A percentile compares a stretch with the other conserved stretches of the same genome.
Conservation (phyloP, 768 basidiomycete genomes). For the Fomitopsis serialis region DNA sequence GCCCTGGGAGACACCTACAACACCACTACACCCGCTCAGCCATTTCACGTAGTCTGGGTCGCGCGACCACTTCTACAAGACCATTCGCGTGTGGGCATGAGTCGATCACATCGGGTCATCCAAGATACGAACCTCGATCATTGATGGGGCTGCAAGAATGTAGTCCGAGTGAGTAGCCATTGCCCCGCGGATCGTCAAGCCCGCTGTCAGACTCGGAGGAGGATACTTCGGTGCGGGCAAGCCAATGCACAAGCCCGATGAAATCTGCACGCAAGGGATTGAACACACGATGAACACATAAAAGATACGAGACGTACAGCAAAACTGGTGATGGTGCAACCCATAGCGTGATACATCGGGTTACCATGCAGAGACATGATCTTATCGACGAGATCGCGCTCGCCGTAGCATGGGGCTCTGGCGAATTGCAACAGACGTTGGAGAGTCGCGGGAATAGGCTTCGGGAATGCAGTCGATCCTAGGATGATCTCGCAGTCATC, state of each 20-base stretch:
- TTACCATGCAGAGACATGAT: background rate
- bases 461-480: conserved; percentile 18
- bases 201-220: conserved; percentile 15
- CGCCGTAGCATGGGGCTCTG: background rate
- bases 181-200: conserved; percentile 4
- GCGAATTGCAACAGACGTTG: conserved; percentile 13
- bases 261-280: conserved; percentile 6
- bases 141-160: conserved; percentile 9
- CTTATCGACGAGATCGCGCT: conserved; percentile 3
- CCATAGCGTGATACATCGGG: conserved; percentile 7
- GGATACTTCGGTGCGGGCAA: conserved; percentile 18
- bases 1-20: background rate
- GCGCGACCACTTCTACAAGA: conserved; percentile 10
- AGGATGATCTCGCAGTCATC: conserved; percentile 9
- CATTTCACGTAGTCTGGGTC: conserved; percentile 8
- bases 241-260: conserved; percentile 11
- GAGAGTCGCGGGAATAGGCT: conserved; percentile 15
- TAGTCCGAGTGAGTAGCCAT: conserved; percentile 6
- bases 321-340: background rate
- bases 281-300: conserved; percentile 10
- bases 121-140: conserved; percentile 5
- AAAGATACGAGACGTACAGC: background rate
- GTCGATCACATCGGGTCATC: no score
- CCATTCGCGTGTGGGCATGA: background rate
- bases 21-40: conserved; percentile 12